Evolutionary conservation across 306 rosid species (phyloP).

Genomic region (Prunus padus): DNA sequence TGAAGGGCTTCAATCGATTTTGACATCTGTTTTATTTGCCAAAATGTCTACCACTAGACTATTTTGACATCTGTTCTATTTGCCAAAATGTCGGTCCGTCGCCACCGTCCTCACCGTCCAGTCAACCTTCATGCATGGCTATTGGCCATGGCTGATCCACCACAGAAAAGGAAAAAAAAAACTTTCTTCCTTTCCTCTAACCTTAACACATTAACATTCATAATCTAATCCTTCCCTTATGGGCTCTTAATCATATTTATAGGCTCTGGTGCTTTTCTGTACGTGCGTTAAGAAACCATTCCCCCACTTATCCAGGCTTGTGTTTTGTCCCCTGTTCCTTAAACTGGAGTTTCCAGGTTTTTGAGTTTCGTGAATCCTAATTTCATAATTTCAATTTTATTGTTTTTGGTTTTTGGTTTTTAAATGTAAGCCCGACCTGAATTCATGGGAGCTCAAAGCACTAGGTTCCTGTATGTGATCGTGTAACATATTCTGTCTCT

Average conservation of each 20-base stretch:
- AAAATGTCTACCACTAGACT: no score
- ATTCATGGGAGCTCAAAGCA: constrained; percentile 50
- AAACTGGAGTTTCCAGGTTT: constrained; percentile 30
- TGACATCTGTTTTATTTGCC: no score
- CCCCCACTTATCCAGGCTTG: constrained; percentile 51
- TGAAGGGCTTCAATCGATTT: no score
- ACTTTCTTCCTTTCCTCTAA: neutral
- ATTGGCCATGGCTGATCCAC: neutral
- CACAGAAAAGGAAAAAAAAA: neutral
- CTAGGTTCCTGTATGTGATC: constrained; percentile 44
- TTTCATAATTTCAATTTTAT: constrained; percentile 15
- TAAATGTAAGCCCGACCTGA: constrained; percentile 30
- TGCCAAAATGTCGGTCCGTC: no score
- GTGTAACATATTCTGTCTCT: constrained; percentile 37
- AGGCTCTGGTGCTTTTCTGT: constrained; percentile 33
- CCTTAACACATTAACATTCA: no score
- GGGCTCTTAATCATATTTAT: neutral
- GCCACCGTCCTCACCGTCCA: constrained; percentile 49
- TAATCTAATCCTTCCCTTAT: constrained; percentile 11
- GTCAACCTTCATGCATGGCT: constrained; percentile 29
- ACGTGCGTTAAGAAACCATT: constrained; percentile 34
- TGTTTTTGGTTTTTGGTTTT: neutral
- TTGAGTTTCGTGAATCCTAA: constrained; percentile 39
- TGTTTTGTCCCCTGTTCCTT: constrained; percentile 40
- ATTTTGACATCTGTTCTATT: no score